Evolutionary conservation across 371 early-diverging fungal genomes (phyloP), one percentile per base, ranked within the genome.

Genomic region (Sporodiniella umbellata): DNA sequence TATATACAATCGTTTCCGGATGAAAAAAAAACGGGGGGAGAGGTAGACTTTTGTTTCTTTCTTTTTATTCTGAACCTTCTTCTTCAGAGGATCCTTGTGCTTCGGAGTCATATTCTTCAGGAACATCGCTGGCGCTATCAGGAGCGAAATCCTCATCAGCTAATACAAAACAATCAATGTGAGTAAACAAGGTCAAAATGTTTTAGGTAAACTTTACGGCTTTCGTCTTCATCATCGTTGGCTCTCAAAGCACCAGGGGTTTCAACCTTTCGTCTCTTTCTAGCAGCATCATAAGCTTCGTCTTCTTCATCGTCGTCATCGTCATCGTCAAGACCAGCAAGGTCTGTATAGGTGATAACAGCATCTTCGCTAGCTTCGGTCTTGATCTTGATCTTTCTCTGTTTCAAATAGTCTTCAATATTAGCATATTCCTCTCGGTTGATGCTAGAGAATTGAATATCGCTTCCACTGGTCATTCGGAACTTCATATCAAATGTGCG

Each of bases 401-500:
- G 68, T 38, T 81, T 74, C 70, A 94, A 76, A 58, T 87, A 96
- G 42, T 81, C 79, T 53, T 89, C 91, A 43, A 98, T 69, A 53
- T 79, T 80, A 7, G 85, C 77, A 60, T 90, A 89, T 60, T 98
- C 98, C 68, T 96, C 96, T 33, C 90, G 85, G 43, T 88, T 81
- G 48, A 98, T 89, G 60, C 89, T 92, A 31, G 88, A 86, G 76
- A 95, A 95, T 50, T 88, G 86, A 28, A 68, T 64, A 52, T 92
- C 94, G n/a, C 69, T 72, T 2, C 89, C 87, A 33, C 80, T 70
- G 52, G 85, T 85, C 83, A 94, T 83, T 53, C 85, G 88, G 72
- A 98, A 81, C 64, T 88, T 90, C 72, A 98, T 79, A 68, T 98
- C 99, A 68, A 96, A 94, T 1, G 96, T 96, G 56, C 90, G 80